A percentile compares a stretch with the other conserved stretches of the same genome.
Evolutionary conservation across 129 eudicot species (phyloP).

Genomic region (Centella asiatica): DNA sequence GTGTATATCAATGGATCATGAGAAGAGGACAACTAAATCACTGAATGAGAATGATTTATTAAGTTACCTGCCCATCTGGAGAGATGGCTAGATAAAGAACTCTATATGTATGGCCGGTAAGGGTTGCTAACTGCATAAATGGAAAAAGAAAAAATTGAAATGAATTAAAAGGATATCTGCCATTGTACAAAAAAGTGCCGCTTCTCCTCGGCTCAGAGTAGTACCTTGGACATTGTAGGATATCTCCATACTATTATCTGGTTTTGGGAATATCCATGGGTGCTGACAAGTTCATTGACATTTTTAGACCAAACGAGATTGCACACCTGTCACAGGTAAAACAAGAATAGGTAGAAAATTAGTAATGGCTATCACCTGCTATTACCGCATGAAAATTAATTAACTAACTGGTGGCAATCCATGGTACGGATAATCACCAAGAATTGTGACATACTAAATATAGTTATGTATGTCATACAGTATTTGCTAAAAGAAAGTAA

Average conservation of each 20-base stretch:
- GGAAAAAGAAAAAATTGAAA: background rate
- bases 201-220: background rate
- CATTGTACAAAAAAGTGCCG: background rate
- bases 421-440: background rate
- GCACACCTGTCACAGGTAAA: constrained; percentile 56
- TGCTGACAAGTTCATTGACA: constrained; percentile 98
- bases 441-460: background rate
- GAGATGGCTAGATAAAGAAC: constrained; percentile 94
- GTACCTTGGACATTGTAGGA: constrained; percentile 98
- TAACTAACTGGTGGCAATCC: no score
- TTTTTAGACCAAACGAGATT: constrained; percentile 98
- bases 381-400: background rate
- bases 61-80: constrained; percentile 89
- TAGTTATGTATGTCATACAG: no score
- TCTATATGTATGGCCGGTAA: constrained; percentile 86
- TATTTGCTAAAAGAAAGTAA: no score
- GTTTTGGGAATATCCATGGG: constrained; percentile 98
- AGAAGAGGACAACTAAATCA: background rate
- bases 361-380: background rate
- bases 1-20: background rate
- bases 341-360: constrained; percentile 8
- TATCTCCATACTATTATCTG: constrained; percentile 97
- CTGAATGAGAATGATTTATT: background rate
- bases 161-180: background rate
- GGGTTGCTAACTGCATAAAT: constrained; percentile 77